Evolutionary conservation across 768 basidiomycete genomes (phyloP), one percentile per base, ranked within the genome.

Genomic region (Mycena rebaudengoi): DNA sequence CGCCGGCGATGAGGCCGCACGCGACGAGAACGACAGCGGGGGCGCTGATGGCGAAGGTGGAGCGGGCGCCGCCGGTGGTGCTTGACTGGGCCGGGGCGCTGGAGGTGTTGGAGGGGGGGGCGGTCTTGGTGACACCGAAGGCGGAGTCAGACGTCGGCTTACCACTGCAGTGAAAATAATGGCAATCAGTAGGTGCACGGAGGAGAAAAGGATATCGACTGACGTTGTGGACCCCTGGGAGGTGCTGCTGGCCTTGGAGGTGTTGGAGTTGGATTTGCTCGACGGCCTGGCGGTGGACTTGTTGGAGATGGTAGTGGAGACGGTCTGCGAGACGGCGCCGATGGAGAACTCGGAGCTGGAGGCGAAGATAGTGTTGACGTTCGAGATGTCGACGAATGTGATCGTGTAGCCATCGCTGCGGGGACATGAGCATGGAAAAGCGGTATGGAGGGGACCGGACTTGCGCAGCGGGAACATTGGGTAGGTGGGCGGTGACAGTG

Each of bases 321-420:
- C 44, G 28, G 58, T 52, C 21, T 44, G 26, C 33, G 66, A 60
- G 23, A 26, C 62, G 11, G 59, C 44, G 16, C 62, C 62, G 25
- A 68, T 57, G 30, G 66, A n/a, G 43, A 68, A 68, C 13, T 20
- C 7, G 1, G 56, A 8, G 33, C 58, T 64, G 29, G 35, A 41
- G 2, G 58, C 20, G 55, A 33, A 68, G 2, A 68, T 50, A 43
- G 13, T 18, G 39, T 64, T 64, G 29, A 64, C 35, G 49, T 68
- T 23, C 33, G 16, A 14, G 39, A 68, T 68, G 21, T 43, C 54
- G 53, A 68, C 59, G 23, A 68, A 48, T 12, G 45, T 16, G 23
- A 68, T 60, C 10, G 35, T 51, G 45, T 57, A 68, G 33, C 55
- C 62, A 29, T 43, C 41, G 1, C 62, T 64, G 25, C 3, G 43